Base-by-base conservation (phyloP, 495 filamentous ascomycete species). In the Parathielavia hyrcaniae region DNA sequence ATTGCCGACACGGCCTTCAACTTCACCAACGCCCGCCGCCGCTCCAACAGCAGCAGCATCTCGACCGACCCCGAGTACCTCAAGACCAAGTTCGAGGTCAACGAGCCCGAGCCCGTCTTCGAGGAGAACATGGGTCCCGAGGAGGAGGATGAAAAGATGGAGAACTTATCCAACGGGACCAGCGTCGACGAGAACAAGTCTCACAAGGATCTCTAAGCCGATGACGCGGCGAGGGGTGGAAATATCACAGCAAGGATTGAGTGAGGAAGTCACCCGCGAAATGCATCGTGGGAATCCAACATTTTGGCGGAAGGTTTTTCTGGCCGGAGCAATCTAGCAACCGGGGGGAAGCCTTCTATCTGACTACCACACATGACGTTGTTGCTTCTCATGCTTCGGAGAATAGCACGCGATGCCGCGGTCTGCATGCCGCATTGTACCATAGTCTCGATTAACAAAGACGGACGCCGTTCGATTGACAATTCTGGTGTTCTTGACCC, bases 1-100 rank as follows among this genome's bases (percentile, higher is more conserved):
- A 76, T 88, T 41, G 79, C 90, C 59, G 89, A 95, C 65, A 84
- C 85, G 61, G 75, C 77, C 26, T 95, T 89, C 76, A 91, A 84
- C 66, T 81, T 92, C 55, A 79, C 79, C 75, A 95, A 96, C 65
- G 79, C 89, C 39, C 90, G 92, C 61, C 92, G 92, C 71, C 91
- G 88, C 64, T 92, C 89, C 68, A 97, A 96, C 75, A 91, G 86
- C 73, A 91, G 86, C 75, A 80, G 81, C 55, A 78, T 86, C 59
- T 82, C 80, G 17, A 72, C 75, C 61, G 68, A 77, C 66, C 71
- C 85, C 46, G 79, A 81, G 41, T 78, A 84, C 62, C 86, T 95
- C 71, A 86, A 87, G 77, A 90, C 88, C 70, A 96, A 96, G 71
- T 96, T 95, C 67, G 90, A 96, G 71, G 75, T 82, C n/a, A 68